Evolutionary conservation across 2,329 filamentous ascomycete species (phyloP), one percentile per base, ranked within the genome.

Genomic region (Calonectria pseudoturangicola): DNA sequence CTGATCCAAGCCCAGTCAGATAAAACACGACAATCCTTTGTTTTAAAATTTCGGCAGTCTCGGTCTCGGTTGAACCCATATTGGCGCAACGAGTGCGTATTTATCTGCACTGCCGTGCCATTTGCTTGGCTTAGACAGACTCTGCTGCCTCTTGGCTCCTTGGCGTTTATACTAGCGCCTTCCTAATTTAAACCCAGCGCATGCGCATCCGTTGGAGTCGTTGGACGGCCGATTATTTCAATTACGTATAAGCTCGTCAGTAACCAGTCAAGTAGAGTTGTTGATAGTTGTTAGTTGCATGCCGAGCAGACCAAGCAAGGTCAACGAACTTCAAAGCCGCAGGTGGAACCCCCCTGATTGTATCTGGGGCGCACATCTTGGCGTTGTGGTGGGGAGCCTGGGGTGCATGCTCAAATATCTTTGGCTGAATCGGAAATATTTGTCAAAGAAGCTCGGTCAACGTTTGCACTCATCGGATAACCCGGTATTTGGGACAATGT

Each of bases 331-430:
- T 25, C 10, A 41, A 60, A 41, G 54, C 36, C 33, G 28, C 33
- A 28, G 13, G 54, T 41, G 54, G 54, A 21, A 60, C 54, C 54
- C 33, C 54, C 54, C 33, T 36, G 33, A 58, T 4, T 21, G n/a
- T 33, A 58, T 41, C 33, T 39, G n/a, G 54, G 33, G 54, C 33
- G 21, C 21, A 25, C 36, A 60, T 60, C 54, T 60, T 60, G 54
- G 54, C 54, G 33, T 27, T 25, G 21, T 18, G 21, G 54, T 60
- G 54, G 54, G 25, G 36, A 41, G n/a, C 39, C 54, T 60, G 54
- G 54, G 33, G 39, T 28, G 33, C 36, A 25, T 39, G 33, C 54
- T 60, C 25, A 18, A 33, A 36, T 41, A 41, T 41, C 33, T 60
- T 60, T 60, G 54, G 54, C 39, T 60, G 33, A 16, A 41, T 28